Percentiles rank a stretch among this genome's conserved stretches.
Evolutionary conservation across 1,284 basidiomycete species (phyloP).

Genomic region (Microstroma glucosiphilum): DNA sequence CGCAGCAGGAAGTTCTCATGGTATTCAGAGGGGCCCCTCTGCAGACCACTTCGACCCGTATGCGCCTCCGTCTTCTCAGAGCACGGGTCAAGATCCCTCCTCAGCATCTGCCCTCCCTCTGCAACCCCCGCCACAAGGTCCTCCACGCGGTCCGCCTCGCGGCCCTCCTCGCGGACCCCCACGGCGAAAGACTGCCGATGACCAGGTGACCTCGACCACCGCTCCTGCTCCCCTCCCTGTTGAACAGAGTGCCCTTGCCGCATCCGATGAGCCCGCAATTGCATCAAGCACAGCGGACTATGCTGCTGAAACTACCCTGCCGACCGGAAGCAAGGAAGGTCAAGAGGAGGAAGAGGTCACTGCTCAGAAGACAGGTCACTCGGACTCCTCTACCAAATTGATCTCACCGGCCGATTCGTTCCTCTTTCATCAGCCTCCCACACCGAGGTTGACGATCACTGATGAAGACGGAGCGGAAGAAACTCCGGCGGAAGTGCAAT

Average conservation of each 20-base stretch:
- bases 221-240: background rate
- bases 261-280: background rate
- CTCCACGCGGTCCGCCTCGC: constrained; percentile 24
- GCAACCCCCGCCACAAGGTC: constrained; percentile 12
- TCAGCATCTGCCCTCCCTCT: background rate
- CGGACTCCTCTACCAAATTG: too few relatives aligned
- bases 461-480: constrained; percentile 15
- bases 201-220: background rate
- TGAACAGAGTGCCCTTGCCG: background rate
- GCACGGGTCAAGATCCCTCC: background rate
- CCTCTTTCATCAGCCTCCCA: constrained; percentile 14
- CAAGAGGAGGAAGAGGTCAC: too few relatives aligned
- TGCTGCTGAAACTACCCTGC: background rate
- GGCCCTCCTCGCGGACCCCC: constrained; percentile 10
- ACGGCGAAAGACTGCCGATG: constrained; percentile 7
- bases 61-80: background rate
- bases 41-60: background rate
- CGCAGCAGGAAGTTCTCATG: too few relatives aligned
- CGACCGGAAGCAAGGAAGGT: background rate
- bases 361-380: too few relatives aligned
- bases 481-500: background rate
- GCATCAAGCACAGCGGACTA: background rate
- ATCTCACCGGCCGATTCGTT: constrained; percentile 7
- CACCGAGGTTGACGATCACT: constrained; percentile 23
- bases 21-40: background rate